A percentile compares a stretch with the other conserved stretches of the same genome.
These are phyloP conservation scores for Xylaria sp. DNA, from an alignment of 2,329 filamentous ascomycete species.

Conservation along the genomic window DNA sequence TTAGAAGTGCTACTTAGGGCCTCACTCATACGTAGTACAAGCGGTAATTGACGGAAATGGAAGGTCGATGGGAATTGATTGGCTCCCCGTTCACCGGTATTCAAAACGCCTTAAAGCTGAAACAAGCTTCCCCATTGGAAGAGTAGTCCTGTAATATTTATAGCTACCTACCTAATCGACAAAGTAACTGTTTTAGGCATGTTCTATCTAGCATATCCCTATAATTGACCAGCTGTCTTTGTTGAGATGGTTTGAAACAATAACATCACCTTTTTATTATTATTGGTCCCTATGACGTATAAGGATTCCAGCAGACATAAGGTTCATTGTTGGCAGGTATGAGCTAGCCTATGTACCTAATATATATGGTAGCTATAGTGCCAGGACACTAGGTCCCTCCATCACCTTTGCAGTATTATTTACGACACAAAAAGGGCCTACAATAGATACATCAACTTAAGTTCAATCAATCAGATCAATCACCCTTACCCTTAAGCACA, in stretches of 20 bases:
- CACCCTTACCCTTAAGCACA: too few relatives aligned
- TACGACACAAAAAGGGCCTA: too few relatives aligned
- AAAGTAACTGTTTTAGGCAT: neutral
- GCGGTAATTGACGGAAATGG: neutral
- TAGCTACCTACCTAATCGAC: too few relatives aligned
- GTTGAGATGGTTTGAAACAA: neutral
- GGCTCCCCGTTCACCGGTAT: conserved; percentile 5
- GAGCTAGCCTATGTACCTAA: too few relatives aligned
- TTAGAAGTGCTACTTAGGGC: neutral
- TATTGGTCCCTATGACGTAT: too few relatives aligned
- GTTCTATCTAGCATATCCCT: neutral
- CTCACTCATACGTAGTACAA: neutral
- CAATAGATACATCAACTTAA: too few relatives aligned
- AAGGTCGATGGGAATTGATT: conserved; percentile 21
- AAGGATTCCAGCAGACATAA: too few relatives aligned
- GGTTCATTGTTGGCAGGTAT: too few relatives aligned
- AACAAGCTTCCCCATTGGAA: conserved; percentile 7
- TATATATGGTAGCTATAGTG: too few relatives aligned
- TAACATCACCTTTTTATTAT: neutral
- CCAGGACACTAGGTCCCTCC: too few relatives aligned
- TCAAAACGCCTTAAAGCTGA: neutral
- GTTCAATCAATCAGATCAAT: too few relatives aligned
- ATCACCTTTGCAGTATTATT: too few relatives aligned
- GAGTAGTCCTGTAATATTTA: neutral
- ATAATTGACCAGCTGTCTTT: neutral